Conservation (phyloP, 768 basidiomycete genomes). For the Suillus sp. region DNA sequence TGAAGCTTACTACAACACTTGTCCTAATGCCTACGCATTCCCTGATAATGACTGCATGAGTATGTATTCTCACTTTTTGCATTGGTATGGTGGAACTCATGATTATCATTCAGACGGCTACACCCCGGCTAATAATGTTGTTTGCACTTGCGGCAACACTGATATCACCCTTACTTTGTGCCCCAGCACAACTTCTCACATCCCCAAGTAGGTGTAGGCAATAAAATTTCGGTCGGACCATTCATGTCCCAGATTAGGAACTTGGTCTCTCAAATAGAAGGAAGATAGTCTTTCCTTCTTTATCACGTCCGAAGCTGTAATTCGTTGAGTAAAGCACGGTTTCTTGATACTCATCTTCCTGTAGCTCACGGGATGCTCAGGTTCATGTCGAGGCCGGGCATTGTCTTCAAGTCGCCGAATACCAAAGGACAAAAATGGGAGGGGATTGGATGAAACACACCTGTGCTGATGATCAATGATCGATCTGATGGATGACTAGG, state of each 20-base stretch:
- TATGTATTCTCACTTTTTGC: conserved; percentile 14
- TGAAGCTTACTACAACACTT: too few species aligned
- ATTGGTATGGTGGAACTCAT: background rate
- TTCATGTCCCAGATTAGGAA: background rate
- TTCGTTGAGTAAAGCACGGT: too few species aligned
- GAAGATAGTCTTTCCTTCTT: too few species aligned
- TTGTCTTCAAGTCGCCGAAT: too few species aligned
- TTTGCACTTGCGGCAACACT: conserved; percentile 29
- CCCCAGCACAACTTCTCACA: conserved; percentile 27
- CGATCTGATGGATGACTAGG: too few species aligned
- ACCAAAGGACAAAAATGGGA: too few species aligned
- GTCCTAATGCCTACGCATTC: conserved; percentile 35
- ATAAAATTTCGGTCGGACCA: background rate
- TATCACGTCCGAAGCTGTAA: too few species aligned
- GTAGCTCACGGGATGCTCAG: too few species aligned
- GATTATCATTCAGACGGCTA: conserved; percentile 22
- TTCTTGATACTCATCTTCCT: too few species aligned
- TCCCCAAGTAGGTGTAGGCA: background rate
- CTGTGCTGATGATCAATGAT: too few species aligned
- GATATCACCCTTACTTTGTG: conserved; percentile 34
- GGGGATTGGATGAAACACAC: too few species aligned
- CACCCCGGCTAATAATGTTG: conserved; percentile 30
- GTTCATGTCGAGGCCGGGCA: too few species aligned
- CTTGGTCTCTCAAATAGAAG: background rate
- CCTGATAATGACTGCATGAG: conserved; percentile 35